Conservation (phyloP, 2,329 filamentous ascomycete species). For the Aspergillus nomiae region DNA sequence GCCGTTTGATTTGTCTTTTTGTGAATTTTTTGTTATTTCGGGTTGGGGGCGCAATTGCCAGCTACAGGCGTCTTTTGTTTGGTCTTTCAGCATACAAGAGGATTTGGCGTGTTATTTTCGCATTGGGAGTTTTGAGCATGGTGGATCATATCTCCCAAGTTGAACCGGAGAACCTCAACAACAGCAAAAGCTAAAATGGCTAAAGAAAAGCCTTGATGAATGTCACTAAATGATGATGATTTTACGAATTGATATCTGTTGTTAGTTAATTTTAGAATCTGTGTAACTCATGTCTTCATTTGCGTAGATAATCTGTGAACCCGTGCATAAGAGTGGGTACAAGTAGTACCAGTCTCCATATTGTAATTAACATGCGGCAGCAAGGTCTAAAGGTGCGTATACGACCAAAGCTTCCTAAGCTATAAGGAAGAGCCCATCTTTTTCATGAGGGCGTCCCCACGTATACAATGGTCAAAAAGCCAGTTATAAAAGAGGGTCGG, state of each 20-base stretch:
- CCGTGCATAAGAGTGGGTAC: too few species aligned
- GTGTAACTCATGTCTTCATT: too few species aligned
- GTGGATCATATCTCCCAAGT: background rate
- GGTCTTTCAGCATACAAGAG: background rate
- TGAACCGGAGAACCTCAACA: background rate
- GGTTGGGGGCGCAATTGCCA: background rate
- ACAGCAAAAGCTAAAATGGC: background rate
- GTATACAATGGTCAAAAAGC: background rate
- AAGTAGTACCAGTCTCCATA: too few species aligned
- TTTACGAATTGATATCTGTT: constrained; percentile 4
- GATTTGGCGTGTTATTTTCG: background rate
- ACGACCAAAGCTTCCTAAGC: background rate
- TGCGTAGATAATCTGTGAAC: too few species aligned
- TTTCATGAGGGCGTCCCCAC: background rate
- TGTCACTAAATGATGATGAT: constrained; percentile 4
- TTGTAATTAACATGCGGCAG: too few species aligned
- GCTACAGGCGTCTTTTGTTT: constrained; percentile 5
- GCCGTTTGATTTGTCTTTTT: constrained; percentile 3
- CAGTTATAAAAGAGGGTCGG: background rate
- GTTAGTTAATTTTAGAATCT: background rate
- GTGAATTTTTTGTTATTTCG: constrained; percentile 1
- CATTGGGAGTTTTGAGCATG: background rate
- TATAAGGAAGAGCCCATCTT: background rate
- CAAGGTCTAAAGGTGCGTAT: background rate
- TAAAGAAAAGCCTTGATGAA: background rate